Evolutionary conservation across 2,329 filamentous ascomycete species (phyloP), one percentile per base, ranked within the genome.

Genomic region (Epichloe glyceriae): DNA sequence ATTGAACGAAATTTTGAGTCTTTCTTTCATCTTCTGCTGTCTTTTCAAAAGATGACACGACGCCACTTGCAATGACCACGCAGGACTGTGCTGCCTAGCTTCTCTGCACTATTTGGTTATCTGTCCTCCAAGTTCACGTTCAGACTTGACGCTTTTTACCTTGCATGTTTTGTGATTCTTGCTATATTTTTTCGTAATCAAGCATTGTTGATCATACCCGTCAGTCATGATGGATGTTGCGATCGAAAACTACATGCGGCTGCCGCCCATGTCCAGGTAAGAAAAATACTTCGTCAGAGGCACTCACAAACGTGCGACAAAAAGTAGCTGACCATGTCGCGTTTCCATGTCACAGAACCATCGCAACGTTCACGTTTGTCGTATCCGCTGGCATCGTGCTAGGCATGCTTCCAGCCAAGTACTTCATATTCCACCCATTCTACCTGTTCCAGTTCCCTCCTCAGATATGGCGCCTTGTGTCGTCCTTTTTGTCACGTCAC

Each of bases 301-400:
- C 33, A 6, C 30, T n/a, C 19, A 40, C 43, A 38, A 44, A 19
- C 4, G 10, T 19, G 10, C 15, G 5, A 38, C 15, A 15, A 3
- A 2, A 26, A 26, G 5, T 15, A 10, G 19, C 38, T 49, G 30
- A 49, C 30, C 22, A 22, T 63, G 57, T 42, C 4, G 19, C 19
- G 19, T 20, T 20, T 20, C 39, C 22, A 26, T 62, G 56, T 41
- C 2, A n/a, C 66, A 88, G 85, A 70, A 86, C 80, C 53, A 68
- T 87, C 54, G 79, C 82, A 61, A 78, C 80, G 54, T 70, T 75
- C 51, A 74, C 81, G 47, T 74, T 86, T 55, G 62, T 73, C 50
- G 71, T 82, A 44, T 88, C 85, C 17, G 62, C 80, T 40, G 67
- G 79, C 35, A 73, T 82, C 40, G 73, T 82, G 60, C 69, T 78